These are phyloP conservation scores for Trametes punicea DNA, from an alignment of 768 basidiomycete species.

Conservation along the genomic window DNA sequence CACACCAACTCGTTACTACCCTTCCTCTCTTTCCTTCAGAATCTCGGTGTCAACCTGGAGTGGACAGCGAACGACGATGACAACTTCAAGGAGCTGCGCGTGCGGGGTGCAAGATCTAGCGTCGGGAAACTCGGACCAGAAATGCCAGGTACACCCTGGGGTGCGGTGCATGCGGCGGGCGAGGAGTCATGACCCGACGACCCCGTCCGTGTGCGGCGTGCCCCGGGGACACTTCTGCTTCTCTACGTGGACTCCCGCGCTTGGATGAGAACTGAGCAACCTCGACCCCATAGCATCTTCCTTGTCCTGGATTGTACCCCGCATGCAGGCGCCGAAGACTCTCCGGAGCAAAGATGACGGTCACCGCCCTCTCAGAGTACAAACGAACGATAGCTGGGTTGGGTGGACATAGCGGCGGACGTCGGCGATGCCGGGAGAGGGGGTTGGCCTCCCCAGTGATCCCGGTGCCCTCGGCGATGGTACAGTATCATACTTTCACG, in stretches of 20 bases:
- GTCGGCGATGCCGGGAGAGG: conserved; percentile 7
- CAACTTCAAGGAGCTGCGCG: not conserved
- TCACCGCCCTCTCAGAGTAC: not conserved
- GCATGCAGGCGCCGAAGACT: not conserved
- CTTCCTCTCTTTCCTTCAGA: not conserved
- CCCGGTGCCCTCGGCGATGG: conserved; percentile 5
- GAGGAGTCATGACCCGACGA: conserved; percentile 5
- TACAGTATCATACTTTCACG: not conserved
- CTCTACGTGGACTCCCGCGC: not conserved
- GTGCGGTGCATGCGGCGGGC: conserved; percentile 1
- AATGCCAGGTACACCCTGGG: not conserved
- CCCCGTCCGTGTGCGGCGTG: conserved; percentile 1
- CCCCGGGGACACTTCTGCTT: not conserved
- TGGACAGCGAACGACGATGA: no score
- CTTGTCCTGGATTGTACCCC: not conserved
- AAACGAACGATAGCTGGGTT: not conserved
- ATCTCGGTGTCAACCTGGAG: not conserved
- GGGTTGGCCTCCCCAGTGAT: conserved; percentile 3
- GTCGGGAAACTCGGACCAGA: not conserved
- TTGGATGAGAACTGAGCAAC: not conserved
- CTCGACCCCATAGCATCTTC: not conserved
- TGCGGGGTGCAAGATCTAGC: no score
- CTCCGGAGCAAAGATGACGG: not conserved
- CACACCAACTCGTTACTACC: not conserved
- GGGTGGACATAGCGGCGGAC: not conserved